Evolutionary conservation across 345 rosid genomes (phyloP).

Genomic region (Lepidium sativum): DNA sequence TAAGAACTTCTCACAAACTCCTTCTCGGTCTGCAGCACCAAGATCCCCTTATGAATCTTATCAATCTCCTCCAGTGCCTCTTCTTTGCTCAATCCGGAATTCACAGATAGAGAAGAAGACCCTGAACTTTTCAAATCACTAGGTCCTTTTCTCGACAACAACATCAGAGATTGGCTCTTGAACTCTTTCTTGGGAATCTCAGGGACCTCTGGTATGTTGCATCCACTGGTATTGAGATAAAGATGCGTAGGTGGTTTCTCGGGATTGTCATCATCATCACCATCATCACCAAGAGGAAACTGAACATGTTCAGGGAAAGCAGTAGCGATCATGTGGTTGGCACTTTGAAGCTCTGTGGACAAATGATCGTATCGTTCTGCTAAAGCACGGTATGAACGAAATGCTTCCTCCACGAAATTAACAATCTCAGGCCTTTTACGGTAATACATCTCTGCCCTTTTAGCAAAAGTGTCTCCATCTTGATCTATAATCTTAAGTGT

Average conservation of each 20-base stretch:
- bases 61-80: slow-evolving; percentile 60
- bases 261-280: not conserved
- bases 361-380: slow-evolving; percentile 67
- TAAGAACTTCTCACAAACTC: slow-evolving; percentile 60
- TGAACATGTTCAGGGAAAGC: slow-evolving; percentile 68
- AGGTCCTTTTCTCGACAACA: slow-evolving; percentile 25
- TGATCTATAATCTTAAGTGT: slow-evolving; percentile 58
- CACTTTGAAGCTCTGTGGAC: slow-evolving; percentile 65
- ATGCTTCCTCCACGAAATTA: slow-evolving; percentile 55
- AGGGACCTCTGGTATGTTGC: slow-evolving; percentile 42
- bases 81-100: slow-evolving; percentile 45
- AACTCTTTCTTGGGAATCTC: slow-evolving; percentile 39
- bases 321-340: slow-evolving; percentile 63
- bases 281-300: slow-evolving; percentile 38
- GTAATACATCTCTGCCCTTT: slow-evolving; percentile 73
- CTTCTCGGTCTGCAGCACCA: slow-evolving; percentile 64
- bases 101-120: slow-evolving; percentile 8
- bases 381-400: slow-evolving; percentile 59
- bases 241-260: slow-evolving; percentile 15
- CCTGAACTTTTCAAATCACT: slow-evolving; percentile 16
- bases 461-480: slow-evolving; percentile 63
- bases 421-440: slow-evolving; percentile 70
- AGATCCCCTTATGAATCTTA: slow-evolving; percentile 56
- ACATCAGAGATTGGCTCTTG: slow-evolving; percentile 27
- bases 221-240: not conserved